Conservation (phyloP, 2,329 filamentous ascomycete genomes). For the Fusarium nygamai region DNA sequence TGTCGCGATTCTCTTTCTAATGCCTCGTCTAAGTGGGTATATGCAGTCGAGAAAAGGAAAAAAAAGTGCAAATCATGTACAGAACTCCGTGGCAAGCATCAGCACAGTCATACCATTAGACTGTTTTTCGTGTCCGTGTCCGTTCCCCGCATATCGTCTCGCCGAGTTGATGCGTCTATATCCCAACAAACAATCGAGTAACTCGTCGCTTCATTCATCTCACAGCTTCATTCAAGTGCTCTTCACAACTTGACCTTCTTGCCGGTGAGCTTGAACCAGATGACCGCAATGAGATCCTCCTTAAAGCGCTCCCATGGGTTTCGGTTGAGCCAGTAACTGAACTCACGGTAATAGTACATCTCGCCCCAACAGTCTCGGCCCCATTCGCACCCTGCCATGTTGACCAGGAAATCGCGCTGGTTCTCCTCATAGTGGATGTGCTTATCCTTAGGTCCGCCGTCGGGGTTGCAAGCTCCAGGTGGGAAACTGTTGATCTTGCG, state of each 20-base stretch:
- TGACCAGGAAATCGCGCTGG: conserved; percentile 93
- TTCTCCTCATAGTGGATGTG: conserved; percentile 86
- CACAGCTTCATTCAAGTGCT: neutral
- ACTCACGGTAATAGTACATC: conserved; percentile 93
- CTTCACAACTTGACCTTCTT: conserved; percentile 65
- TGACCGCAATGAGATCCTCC: conserved; percentile 69
- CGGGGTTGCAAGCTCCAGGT: conserved; percentile 84
- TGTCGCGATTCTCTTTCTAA: conserved; percentile 25
- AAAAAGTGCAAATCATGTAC: conserved; percentile 25
- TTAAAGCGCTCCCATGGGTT: conserved; percentile 82
- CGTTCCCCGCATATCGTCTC: conserved; percentile 28
- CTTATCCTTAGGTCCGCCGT: conserved; percentile 70
- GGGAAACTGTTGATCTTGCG: conserved; percentile 96
- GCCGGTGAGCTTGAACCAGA: conserved; percentile 73
- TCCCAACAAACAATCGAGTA: neutral
- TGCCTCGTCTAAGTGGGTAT: conserved; percentile 39
- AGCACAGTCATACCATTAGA: conserved; percentile 1
- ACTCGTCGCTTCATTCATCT: neutral
- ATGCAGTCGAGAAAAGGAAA: conserved; percentile 28
- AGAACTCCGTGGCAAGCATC: conserved; percentile 29
- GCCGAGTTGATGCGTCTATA: conserved; percentile 14
- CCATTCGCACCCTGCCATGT: conserved; percentile 98
- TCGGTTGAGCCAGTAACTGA: conserved; percentile 90
- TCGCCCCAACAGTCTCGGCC: conserved; percentile 97
- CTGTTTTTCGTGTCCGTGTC: conserved; percentile 11